Evolutionary conservation across 2,329 filamentous ascomycete genomes (phyloP), one percentile per base, ranked within the genome.

Genomic region (Xylaria sp.): DNA sequence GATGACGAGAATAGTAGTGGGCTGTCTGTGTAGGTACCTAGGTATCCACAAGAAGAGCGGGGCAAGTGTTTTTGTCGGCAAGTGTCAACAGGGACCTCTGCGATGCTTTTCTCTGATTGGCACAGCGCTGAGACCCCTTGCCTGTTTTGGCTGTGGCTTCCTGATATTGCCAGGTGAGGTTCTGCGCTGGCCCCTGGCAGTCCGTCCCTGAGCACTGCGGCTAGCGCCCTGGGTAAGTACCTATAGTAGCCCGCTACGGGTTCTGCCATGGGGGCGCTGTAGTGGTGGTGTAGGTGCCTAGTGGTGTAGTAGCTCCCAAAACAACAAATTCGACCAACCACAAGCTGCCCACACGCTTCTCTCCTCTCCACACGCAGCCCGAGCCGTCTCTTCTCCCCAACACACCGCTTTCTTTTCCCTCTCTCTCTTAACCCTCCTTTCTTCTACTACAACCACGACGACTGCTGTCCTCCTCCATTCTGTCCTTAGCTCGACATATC

Each of bases 401-500:
- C 58, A 66, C 60, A 66, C 63, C 63, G 60, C 63, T 60, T 64
- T 64, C 57, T 57, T 59, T 51, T 66, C 59, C 69, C 60, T 57
- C 58, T 66, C 57, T 64, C 60, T 67, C 66, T 64, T 63, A 65
- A 67, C 66, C 61, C 66, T 67, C 67, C 56, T 56, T 61, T 70
- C 70, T 71, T 53, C 63, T 59, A n/a, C 57, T 54, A 56, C 60
- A 60, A 61, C 64, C 43, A 57, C 52, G 31, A 49, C 57, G 50
- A 46, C 57, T 50, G 47, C 63, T 57, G 49, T 60, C 57, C 31
- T 61, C 69, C 60, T 68, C 61, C 59, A 61, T 57, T 50, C 50
- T 38, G 57, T 52, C 50, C 53, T 61, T 66, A 60, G 60, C 67
- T 70, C 68, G 68, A 66, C 67, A 69, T 65, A 61, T 70, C 61